A percentile compares a stretch with the other conserved stretches of the same genome.
Conservation (phyloP, 1,284 basidiomycete species). For the Volvariella surrecta region DNA sequence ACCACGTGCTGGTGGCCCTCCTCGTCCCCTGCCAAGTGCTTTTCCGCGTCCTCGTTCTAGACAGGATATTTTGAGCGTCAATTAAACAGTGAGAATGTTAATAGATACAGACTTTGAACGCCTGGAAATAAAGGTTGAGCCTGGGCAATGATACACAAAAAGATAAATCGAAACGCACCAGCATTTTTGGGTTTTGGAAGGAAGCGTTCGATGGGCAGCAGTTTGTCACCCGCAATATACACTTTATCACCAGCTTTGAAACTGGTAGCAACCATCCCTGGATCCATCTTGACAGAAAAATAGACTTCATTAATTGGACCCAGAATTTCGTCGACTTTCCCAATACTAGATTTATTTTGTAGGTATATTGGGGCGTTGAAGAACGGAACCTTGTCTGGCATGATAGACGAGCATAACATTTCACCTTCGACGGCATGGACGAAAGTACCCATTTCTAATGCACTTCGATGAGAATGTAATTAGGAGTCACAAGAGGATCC, state of each 20-base stretch:
- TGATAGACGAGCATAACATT: conserved; percentile 89
- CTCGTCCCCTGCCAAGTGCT: conserved; percentile 17
- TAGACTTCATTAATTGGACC: conserved; percentile 98
- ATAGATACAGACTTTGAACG: conserved; percentile 36
- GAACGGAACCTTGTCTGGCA: conserved; percentile 91
- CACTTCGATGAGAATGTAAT: conserved; percentile 3
- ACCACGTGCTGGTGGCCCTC: conserved; percentile 29
- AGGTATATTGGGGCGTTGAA: conserved; percentile 99
- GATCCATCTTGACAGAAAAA: conserved; percentile 97
- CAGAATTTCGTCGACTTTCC: conserved; percentile 94
- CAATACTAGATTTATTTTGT: conserved; percentile 94
- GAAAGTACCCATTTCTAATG: conserved; percentile 79
- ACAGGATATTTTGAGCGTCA: conserved; percentile 31
- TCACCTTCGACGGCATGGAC: conserved; percentile 96
- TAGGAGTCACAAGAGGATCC: conserved; percentile 6
- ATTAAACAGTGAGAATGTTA: conserved; percentile 1
- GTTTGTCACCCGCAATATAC: conserved; percentile 93
- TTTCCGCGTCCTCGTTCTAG: conserved; percentile 35
- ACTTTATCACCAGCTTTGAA: conserved; percentile 99
- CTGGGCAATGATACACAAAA: conserved; percentile 5
- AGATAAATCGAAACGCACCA: conserved; percentile 43
- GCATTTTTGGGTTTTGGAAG: conserved; percentile 90
- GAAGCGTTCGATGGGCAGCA: conserved; percentile 95
- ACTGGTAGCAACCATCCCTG: conserved; percentile 91
- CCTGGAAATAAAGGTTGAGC: conserved; percentile 21